These are phyloP conservation scores for Fusarium sp. DNA, from an alignment of 2,329 filamentous ascomycete species.

Conservation along the genomic window DNA sequence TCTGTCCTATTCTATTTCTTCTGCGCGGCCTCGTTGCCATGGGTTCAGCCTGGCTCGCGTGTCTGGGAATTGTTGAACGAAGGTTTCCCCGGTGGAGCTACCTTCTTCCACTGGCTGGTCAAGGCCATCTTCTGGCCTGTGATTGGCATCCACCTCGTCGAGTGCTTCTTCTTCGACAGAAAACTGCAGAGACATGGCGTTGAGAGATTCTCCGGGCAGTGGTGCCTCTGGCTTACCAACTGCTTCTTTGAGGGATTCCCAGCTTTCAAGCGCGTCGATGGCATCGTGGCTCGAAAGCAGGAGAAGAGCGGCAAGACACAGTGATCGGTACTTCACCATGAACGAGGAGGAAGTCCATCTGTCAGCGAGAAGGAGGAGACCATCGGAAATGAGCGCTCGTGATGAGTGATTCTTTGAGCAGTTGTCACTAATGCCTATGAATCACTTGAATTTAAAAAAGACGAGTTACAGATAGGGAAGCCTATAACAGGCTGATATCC, in stretches of 20 bases:
- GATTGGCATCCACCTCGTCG: conserved; percentile 72
- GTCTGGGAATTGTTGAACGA: conserved; percentile 63
- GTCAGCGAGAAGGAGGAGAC: not conserved
- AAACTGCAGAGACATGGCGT: conserved; percentile 63
- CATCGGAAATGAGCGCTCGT: not conserved
- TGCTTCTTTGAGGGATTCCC: conserved; percentile 67
- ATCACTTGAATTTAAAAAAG: not conserved
- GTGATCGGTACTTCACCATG: not conserved
- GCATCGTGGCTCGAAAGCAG: conserved; percentile 58
- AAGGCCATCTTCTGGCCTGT: conserved; percentile 69
- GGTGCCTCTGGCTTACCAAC: conserved; percentile 67
- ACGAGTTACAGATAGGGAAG: not conserved
- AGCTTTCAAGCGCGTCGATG: conserved; percentile 65
- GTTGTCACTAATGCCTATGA: not conserved
- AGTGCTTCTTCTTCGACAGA: conserved; percentile 67
- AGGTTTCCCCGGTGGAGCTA: conserved; percentile 68
- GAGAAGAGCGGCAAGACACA: conserved; percentile 53
- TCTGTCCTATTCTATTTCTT: conserved; percentile 67
- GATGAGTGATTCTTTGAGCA: not conserved
- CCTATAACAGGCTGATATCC: too few relatives aligned
- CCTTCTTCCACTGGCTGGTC: conserved; percentile 69
- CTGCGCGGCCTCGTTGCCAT: conserved; percentile 60
- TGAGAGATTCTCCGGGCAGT: conserved; percentile 58
- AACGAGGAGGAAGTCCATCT: not conserved
- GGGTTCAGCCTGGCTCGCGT: conserved; percentile 64